A percentile compares a stretch with the other conserved stretches of the same genome.
These are phyloP conservation scores for Dipodascopsis uninucleata DNA, from an alignment of 805 yeast species.

Conservation along the genomic window DNA sequence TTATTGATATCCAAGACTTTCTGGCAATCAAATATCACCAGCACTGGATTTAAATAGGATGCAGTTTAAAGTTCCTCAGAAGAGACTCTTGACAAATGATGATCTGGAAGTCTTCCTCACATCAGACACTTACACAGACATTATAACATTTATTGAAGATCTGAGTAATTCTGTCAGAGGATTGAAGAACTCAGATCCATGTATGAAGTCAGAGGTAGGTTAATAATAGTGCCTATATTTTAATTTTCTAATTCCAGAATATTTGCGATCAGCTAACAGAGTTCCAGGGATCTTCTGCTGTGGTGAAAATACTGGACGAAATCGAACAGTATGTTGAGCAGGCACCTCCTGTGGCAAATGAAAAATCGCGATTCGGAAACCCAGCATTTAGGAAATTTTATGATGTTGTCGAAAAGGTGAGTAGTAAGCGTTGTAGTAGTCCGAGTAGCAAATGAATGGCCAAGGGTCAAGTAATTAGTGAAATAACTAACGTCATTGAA, in stretches of 20 bases:
- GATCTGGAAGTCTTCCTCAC: slow-evolving; percentile 63
- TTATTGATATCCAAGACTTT: no score
- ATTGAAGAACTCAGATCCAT: slow-evolving; percentile 48
- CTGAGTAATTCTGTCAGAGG: slow-evolving; percentile 68
- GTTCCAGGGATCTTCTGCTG: slow-evolving; percentile 27
- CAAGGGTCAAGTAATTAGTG: no score
- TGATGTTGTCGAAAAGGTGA: slow-evolving; percentile 49
- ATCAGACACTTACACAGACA: slow-evolving; percentile 47
- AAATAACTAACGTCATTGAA: no score
- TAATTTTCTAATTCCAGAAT: no score
- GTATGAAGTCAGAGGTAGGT: slow-evolving; percentile 37
- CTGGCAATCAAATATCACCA: no score
- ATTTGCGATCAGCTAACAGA: neutral
- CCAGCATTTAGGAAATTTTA: slow-evolving; percentile 81
- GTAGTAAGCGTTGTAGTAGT: no score
- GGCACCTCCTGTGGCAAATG: slow-evolving; percentile 68
- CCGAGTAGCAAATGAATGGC: no score
- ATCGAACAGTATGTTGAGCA: slow-evolving; percentile 46
- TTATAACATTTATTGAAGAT: slow-evolving; percentile 53
- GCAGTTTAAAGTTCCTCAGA: slow-evolving; percentile 6
- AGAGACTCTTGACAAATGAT: slow-evolving; percentile 44
- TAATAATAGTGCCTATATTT: neutral
- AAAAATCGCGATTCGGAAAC: slow-evolving; percentile 83
- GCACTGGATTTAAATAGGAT: no score
- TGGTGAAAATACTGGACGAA: slow-evolving; percentile 45